Percentiles rank a stretch among this genome's conserved stretches.
Evolutionary conservation across 768 basidiomycete species (phyloP).

Genomic region (Rhizopogon roseolus): DNA sequence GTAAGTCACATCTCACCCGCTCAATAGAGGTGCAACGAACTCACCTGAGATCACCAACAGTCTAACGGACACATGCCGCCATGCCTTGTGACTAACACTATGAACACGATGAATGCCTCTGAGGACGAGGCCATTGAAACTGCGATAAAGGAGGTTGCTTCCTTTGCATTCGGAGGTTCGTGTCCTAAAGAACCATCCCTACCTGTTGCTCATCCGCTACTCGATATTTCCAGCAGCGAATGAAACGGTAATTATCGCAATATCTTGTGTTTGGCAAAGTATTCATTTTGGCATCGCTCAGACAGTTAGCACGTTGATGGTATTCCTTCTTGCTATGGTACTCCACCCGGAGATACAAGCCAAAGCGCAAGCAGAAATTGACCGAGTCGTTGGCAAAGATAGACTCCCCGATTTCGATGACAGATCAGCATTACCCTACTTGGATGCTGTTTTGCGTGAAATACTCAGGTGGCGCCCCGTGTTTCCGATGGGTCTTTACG

Average conservation of each 20-base stretch:
- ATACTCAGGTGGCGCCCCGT: conserved; percentile 3
- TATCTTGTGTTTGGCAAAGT: neutral
- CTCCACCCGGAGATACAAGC: conserved; percentile 11
- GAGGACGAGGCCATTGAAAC: too few relatives aligned
- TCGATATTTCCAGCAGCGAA: conserved; percentile 1
- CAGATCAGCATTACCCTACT: too few relatives aligned
- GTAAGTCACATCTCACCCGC: neutral
- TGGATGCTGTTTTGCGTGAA: conserved; percentile 11
- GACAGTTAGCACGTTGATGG: conserved; percentile 2
- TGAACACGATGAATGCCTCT: neutral
- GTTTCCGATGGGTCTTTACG: conserved; percentile 3
- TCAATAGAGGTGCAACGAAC: too few relatives aligned
- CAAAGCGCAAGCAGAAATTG: conserved; percentile 15
- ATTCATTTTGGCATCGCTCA: neutral
- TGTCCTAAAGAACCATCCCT: neutral
- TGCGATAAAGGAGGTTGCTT: conserved; percentile 1
- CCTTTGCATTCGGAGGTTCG: neutral
- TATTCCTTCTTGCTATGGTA: conserved; percentile 16
- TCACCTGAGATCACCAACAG: too few relatives aligned
- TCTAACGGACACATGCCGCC: too few relatives aligned
- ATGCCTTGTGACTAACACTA: neutral
- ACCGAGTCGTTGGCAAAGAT: too few relatives aligned
- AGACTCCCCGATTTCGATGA: too few relatives aligned
- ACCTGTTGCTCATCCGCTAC: neutral
- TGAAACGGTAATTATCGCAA: conserved; percentile 1